Percentiles rank a stretch among this genome's conserved stretches.
These are phyloP conservation scores for Apium graveolens DNA, from an alignment of 129 eudicot species.

Conservation along the genomic window DNA sequence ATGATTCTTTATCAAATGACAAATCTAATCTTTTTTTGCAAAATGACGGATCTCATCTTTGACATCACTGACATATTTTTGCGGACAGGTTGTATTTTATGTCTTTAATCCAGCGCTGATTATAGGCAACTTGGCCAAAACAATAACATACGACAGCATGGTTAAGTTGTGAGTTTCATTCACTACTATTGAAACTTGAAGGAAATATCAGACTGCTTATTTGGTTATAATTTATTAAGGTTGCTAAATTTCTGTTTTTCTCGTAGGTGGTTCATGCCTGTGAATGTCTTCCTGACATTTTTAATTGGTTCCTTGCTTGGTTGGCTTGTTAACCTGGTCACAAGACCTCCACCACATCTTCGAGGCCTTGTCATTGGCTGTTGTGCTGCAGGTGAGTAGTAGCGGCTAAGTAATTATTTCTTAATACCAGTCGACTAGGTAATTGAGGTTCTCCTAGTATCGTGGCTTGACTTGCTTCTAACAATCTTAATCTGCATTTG, in stretches of 20 bases:
- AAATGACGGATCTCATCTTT: neutral
- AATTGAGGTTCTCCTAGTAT: neutral
- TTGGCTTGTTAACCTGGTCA: slow-evolving; percentile 52
- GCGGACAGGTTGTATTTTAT: slow-evolving; percentile 62
- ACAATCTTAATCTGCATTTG: too few species aligned
- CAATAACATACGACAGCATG: slow-evolving; percentile 63
- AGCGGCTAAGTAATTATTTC: neutral
- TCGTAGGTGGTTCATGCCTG: slow-evolving; percentile 93
- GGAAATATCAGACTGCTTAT: neutral
- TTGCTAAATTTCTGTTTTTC: neutral
- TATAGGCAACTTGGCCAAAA: slow-evolving; percentile 55
- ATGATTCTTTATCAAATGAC: too few species aligned
- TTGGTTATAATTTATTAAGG: neutral
- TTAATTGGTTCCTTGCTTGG: slow-evolving; percentile 72
- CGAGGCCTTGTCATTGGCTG: slow-evolving; percentile 72
- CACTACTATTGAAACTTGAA: neutral
- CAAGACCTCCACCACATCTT: slow-evolving; percentile 62
- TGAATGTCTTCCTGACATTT: slow-evolving; percentile 73
- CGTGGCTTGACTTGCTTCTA: neutral
- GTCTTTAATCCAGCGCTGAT: slow-evolving; percentile 90
- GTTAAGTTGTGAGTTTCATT: slow-evolving; percentile 40
- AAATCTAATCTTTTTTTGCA: too few species aligned
- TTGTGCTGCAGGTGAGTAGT: slow-evolving; percentile 62
- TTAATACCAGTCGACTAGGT: neutral
- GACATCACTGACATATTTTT: slow-evolving; percentile 13